phyloP scores from a whole-genome alignment of 352 stramenopile genomes.

The Phytophthora niederhauseri region DNA sequence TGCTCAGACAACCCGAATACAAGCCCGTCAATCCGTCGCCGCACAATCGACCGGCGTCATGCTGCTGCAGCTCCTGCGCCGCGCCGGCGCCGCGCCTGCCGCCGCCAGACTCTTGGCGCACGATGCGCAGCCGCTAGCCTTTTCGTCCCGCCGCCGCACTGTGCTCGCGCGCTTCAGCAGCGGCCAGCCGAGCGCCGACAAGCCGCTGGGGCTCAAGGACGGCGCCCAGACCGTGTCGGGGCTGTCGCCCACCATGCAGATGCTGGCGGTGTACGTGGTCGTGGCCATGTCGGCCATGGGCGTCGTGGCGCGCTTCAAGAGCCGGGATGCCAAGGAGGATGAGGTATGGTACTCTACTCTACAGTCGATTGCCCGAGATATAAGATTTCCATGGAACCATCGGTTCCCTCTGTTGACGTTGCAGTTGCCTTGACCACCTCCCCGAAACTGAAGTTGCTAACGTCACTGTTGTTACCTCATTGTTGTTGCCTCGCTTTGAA shows the following conservation, averaged over 20 bases:
- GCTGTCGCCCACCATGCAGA: constrained; percentile 57
- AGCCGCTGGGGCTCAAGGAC: constrained; percentile 57
- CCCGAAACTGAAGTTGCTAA: constrained; percentile 23
- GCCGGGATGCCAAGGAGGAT: constrained; percentile 54
- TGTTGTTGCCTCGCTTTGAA: background rate
- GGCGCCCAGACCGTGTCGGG: constrained; percentile 28
- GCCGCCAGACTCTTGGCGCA: background rate
- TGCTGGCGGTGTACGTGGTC: constrained; percentile 63
- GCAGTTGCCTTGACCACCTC: constrained; percentile 4
- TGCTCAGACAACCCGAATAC: constrained; percentile 6
- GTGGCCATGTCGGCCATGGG: constrained; percentile 59
- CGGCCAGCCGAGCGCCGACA: constrained; percentile 18
- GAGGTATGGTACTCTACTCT: constrained; percentile 34
- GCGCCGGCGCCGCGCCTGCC: constrained; percentile 14
- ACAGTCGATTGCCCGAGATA: constrained; percentile 3
- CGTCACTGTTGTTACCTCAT: constrained; percentile 7
- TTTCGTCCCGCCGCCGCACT: background rate
- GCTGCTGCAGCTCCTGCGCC: constrained; percentile 28
- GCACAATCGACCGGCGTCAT: constrained; percentile 17
- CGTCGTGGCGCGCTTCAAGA: constrained; percentile 66
- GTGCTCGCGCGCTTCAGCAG: constrained; percentile 12
- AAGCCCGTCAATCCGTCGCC: constrained; percentile 13
- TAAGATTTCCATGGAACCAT: background rate
- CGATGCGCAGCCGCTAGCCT: background rate
- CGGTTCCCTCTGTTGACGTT: constrained; percentile 2